These are phyloP conservation scores for Trichophyton verrucosum DNA, from an alignment of 2,329 filamentous ascomycete genomes.

Conservation along the genomic window DNA sequence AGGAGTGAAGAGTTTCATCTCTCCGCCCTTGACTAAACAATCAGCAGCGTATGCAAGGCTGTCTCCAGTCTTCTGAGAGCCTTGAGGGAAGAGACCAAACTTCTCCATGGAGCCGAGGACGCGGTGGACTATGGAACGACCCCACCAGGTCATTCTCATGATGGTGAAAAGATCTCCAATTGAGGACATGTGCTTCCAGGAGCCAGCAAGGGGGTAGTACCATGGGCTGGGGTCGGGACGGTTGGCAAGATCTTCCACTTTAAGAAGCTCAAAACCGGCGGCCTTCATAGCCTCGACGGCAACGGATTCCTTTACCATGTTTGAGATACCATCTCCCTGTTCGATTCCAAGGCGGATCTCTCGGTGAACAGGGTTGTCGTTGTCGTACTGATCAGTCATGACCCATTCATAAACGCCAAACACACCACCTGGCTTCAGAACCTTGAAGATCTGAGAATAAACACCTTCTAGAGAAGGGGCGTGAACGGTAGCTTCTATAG, in stretches of 20 bases:
- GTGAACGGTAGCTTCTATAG: slow-evolving; percentile 93
- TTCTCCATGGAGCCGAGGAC: slow-evolving; percentile 66
- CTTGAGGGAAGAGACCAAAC: slow-evolving; percentile 60
- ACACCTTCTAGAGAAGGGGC: slow-evolving; percentile 82
- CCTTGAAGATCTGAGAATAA: slow-evolving; percentile 87
- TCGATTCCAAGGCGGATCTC: slow-evolving; percentile 90
- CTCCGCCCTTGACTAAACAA: slow-evolving; percentile 72
- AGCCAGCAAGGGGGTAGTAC: slow-evolving; percentile 86
- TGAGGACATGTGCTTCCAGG: slow-evolving; percentile 71
- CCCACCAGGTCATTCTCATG: slow-evolving; percentile 76
- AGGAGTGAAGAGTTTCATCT: slow-evolving; percentile 87
- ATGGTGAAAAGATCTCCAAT: slow-evolving; percentile 71
- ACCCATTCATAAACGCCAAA: slow-evolving; percentile 99
- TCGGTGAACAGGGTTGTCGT: slow-evolving; percentile 72
- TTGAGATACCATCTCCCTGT: slow-evolving; percentile 89
- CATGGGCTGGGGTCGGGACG: slow-evolving; percentile 66
- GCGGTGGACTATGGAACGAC: slow-evolving; percentile 60
- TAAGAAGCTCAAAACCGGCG: slow-evolving; percentile 72
- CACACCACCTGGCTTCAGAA: slow-evolving; percentile 86
- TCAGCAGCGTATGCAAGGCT: slow-evolving; percentile 72
- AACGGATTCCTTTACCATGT: slow-evolving; percentile 84
- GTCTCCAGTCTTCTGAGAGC: slow-evolving; percentile 91
- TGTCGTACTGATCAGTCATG: slow-evolving; percentile 94
- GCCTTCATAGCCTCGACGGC: slow-evolving; percentile 70
- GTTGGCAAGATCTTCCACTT: slow-evolving; percentile 76